Evolutionary conservation across 208 protist species (phyloP).

Genomic region (Trypanosoma mega): DNA sequence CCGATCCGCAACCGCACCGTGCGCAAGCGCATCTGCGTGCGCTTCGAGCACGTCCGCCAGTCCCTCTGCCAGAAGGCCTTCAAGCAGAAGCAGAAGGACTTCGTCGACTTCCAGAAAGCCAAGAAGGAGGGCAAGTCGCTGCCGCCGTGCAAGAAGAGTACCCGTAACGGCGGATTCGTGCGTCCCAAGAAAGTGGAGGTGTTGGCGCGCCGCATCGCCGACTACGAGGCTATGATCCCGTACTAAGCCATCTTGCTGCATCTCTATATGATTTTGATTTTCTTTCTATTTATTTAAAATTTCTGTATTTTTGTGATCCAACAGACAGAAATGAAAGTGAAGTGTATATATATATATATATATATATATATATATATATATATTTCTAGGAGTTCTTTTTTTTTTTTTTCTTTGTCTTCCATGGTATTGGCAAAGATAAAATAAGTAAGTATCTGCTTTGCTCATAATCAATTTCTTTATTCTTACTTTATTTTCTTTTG

Average conservation of each 20-base stretch:
- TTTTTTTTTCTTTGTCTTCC: slow-evolving; percentile 27
- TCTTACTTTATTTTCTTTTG: too few relatives aligned
- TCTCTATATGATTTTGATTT: neutral
- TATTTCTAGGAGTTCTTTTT: slow-evolving; percentile 17
- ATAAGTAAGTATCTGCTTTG: too few relatives aligned
- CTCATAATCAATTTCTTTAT: too few relatives aligned
- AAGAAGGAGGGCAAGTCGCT: slow-evolving; percentile 86
- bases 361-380: neutral
- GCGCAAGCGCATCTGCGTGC: slow-evolving; percentile 99
- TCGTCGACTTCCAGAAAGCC: slow-evolving; percentile 61
- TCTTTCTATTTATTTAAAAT: slow-evolving; percentile 1
- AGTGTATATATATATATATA: too few relatives aligned
- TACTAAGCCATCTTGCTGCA: slow-evolving; percentile 17
- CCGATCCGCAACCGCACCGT: slow-evolving; percentile 96
- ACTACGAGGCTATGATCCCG: slow-evolving; percentile 89
- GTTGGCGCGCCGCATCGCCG: slow-evolving; percentile 68
- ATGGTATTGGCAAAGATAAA: too few relatives aligned
- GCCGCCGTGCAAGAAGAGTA: slow-evolving; percentile 67
- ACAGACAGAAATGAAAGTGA: too few relatives aligned
- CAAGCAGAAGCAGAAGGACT: slow-evolving; percentile 81
- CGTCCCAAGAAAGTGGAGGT: slow-evolving; percentile 73
- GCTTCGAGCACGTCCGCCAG: slow-evolving; percentile 99
- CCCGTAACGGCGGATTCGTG: slow-evolving; percentile 71
- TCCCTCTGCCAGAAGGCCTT: slow-evolving; percentile 92
- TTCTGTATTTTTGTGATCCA: slow-evolving; percentile 2